Evolutionary conservation across 176 grass and related monocot genomes (phyloP).

Genomic region (Otatea glauca): DNA sequence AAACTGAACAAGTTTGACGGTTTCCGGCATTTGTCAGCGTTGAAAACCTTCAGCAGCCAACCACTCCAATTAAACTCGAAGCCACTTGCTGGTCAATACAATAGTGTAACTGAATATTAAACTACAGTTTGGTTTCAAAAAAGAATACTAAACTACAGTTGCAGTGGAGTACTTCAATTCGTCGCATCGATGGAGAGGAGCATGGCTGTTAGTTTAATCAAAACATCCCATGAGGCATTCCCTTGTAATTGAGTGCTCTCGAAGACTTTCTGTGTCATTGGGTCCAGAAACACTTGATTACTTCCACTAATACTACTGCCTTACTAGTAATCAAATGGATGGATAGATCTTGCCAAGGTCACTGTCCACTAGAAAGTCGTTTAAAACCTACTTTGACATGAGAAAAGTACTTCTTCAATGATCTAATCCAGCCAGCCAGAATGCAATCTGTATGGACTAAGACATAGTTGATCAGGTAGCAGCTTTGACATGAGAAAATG

Average conservation of each 20-base stretch:
- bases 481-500: conserved; percentile 8
- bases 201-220: conserved; percentile 17
- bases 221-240: conserved; percentile 57
- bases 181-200: conserved; percentile 30
- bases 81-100: conserved; percentile 23
- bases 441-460: neutral
- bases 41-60: conserved; percentile 44
- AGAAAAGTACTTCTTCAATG: conserved; percentile 1
- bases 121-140: neutral
- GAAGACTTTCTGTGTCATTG: conserved; percentile 10
- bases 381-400: neutral
- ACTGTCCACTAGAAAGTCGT: neutral
- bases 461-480: neutral
- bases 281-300: conserved; percentile 41
- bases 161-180: neutral
- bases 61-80: conserved; percentile 23
- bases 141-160: neutral
- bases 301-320: conserved; percentile 28
- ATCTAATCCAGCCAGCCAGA: conserved; percentile 7
- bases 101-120: neutral
- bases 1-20: conserved; percentile 44
- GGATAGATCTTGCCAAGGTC: neutral
- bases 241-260: conserved; percentile 41
- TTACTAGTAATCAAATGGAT: conserved; percentile 6
- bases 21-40: conserved; percentile 50